Evolutionary conservation across 495 filamentous ascomycete genomes (phyloP).

Genomic region (Hypoxylon cercidicola): DNA sequence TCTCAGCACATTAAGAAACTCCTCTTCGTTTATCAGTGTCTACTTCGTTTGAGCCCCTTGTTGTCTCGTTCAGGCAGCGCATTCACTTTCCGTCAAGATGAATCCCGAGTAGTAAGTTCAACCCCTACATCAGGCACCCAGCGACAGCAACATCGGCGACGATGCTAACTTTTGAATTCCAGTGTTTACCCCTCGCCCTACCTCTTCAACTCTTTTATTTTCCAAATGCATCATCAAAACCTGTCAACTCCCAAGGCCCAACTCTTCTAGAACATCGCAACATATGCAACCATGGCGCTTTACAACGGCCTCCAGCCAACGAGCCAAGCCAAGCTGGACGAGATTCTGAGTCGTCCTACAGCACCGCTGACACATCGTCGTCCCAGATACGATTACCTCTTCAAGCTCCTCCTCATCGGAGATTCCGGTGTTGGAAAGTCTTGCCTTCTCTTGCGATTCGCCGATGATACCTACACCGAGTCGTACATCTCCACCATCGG

Average conservation of each 20-base stretch:
- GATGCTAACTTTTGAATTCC: slow-evolving; percentile 24
- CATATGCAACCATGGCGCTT: slow-evolving; percentile 35
- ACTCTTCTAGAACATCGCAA: slow-evolving; percentile 10
- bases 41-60: slow-evolving; percentile 23
- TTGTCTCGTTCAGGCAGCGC: slow-evolving; percentile 36
- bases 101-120: slow-evolving; percentile 92
- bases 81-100: slow-evolving; percentile 67
- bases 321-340: slow-evolving; percentile 34
- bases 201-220: slow-evolving; percentile 3
- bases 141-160: slow-evolving; percentile 32
- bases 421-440: slow-evolving; percentile 99
- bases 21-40: slow-evolving; percentile 21
- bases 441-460: slow-evolving; percentile 95
- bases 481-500: slow-evolving; percentile 99
- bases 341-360: slow-evolving; percentile 35
- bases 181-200: slow-evolving; percentile 44
- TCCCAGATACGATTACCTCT: slow-evolving; percentile 98
- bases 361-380: slow-evolving; percentile 23
- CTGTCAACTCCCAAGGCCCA: slow-evolving; percentile 4
- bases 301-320: slow-evolving; percentile 26
- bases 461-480: slow-evolving; percentile 99
- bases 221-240: slow-evolving; percentile 13
- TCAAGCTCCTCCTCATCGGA: slow-evolving; percentile 99
- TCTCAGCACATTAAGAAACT: slow-evolving; percentile 12
- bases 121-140: slow-evolving; percentile 25